phyloP scores from a whole-genome alignment of 129 eudicot species.

The Erigeron canadensis region DNA sequence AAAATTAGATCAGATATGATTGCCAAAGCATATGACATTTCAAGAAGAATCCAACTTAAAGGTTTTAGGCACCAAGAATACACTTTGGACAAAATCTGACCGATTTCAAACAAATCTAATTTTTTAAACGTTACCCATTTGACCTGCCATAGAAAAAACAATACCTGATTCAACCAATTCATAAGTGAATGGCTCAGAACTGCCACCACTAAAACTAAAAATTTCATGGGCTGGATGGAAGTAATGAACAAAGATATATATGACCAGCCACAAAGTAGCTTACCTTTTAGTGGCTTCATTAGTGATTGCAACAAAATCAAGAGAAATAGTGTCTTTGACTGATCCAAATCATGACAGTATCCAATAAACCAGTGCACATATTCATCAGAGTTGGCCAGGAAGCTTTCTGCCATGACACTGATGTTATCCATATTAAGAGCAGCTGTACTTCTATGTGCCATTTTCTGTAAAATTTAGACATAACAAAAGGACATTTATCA shows the following conservation, averaged over 20 bases:
- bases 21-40: not conserved
- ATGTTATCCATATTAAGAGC: conserved; percentile 59
- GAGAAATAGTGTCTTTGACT: conserved; percentile 68
- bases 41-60: not conserved
- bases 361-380: conserved; percentile 66
- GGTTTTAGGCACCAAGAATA: not conserved
- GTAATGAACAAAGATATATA: not conserved
- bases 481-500: conserved; percentile 2
- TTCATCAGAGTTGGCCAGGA: conserved; percentile 45
- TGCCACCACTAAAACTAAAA: not conserved
- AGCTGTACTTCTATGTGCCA: conserved; percentile 35
- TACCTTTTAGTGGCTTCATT: conserved; percentile 53
- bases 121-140: not conserved
- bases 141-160: not conserved
- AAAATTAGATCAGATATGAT: not conserved
- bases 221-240: not conserved
- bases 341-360: conserved; percentile 46
- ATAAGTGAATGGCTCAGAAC: not conserved
- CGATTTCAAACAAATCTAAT: not conserved
- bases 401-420: conserved; percentile 53
- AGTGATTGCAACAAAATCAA: conserved; percentile 63
- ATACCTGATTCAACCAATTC: not conserved
- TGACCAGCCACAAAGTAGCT: not conserved
- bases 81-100: not conserved
- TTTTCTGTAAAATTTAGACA: conserved; percentile 44